A percentile compares a stretch with the other conserved stretches of the same genome.
phyloP scores from a whole-genome alignment of 2,329 filamentous ascomycete genomes.

The Periconia sp. region DNA sequence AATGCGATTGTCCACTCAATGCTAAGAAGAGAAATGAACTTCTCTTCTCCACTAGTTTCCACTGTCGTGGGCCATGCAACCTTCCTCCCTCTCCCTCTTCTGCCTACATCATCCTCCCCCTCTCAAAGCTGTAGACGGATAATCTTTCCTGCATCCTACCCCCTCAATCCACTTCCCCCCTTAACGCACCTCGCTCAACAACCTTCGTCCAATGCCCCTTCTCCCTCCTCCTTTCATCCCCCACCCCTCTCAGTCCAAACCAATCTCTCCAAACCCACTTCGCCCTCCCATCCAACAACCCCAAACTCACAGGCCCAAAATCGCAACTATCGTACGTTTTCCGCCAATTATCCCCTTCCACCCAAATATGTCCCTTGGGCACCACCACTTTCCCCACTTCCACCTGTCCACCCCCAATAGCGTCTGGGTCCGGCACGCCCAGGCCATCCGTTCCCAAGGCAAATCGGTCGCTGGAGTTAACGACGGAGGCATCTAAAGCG shows the following conservation, averaged over 20 bases:
- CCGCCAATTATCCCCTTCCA: conserved; percentile 83
- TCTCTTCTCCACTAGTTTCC: too few relatives aligned
- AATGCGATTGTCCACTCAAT: background rate
- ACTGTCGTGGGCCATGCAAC: too few relatives aligned
- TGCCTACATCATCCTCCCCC: background rate
- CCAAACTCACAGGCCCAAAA: conserved; percentile 80
- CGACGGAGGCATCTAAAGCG: conserved; percentile 44
- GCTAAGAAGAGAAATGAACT: too few relatives aligned
- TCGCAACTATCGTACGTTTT: conserved; percentile 82
- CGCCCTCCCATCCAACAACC: conserved; percentile 73
- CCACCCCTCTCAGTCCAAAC: conserved; percentile 52
- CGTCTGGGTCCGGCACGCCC: conserved; percentile 17
- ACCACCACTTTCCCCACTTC: conserved; percentile 56
- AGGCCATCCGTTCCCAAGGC: conserved; percentile 32
- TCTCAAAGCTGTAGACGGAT: background rate
- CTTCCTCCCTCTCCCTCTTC: background rate
- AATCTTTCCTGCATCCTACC: background rate
- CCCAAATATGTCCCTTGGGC: conserved; percentile 86
- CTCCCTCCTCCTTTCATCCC: conserved; percentile 55
- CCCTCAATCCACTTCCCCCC: background rate
- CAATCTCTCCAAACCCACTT: conserved; percentile 66
- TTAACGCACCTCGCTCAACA: conserved; percentile 26
- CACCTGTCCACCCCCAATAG: conserved; percentile 14
- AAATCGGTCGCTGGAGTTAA: conserved; percentile 13
- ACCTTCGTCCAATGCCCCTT: conserved; percentile 47